Evolutionary conservation across 148 eudicot species (phyloP).

Genomic region (Limonium bicolor): DNA sequence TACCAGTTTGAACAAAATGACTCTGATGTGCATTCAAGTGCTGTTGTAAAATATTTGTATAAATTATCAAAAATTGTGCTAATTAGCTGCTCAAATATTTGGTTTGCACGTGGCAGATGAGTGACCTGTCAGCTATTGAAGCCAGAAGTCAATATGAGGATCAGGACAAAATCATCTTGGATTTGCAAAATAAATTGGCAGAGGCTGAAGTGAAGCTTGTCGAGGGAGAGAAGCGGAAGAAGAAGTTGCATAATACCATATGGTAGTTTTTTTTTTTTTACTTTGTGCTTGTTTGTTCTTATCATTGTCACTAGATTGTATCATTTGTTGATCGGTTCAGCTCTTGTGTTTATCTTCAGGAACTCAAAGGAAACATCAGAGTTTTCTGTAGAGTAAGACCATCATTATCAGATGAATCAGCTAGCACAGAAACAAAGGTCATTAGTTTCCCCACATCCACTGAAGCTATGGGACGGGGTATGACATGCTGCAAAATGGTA

Average conservation of each 20-base stretch:
- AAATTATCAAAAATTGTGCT: neutral
- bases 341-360: conserved; percentile 27
- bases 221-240: conserved; percentile 83
- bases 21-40: too few species aligned
- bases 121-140: conserved; percentile 55
- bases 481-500: conserved; percentile 86
- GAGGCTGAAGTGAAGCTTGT: conserved; percentile 72
- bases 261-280: conserved; percentile 30
- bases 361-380: conserved; percentile 90
- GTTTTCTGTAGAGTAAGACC: conserved; percentile 97
- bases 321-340: too few species aligned
- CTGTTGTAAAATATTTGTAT: too few species aligned
- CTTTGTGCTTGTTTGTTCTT: too few species aligned
- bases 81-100: neutral
- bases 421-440: conserved; percentile 38
- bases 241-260: conserved; percentile 90
- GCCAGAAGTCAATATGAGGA: conserved; percentile 61
- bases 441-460: conserved; percentile 52
- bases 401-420: conserved; percentile 54
- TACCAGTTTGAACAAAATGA: too few species aligned
- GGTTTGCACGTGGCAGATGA: conserved; percentile 22
- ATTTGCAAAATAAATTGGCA: conserved; percentile 51
- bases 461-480: conserved; percentile 69
- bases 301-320: too few species aligned
- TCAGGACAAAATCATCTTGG: conserved; percentile 40